phyloP scores from a whole-genome alignment of 2,329 filamentous ascomycete genomes.

The Aspergillus fructus region DNA sequence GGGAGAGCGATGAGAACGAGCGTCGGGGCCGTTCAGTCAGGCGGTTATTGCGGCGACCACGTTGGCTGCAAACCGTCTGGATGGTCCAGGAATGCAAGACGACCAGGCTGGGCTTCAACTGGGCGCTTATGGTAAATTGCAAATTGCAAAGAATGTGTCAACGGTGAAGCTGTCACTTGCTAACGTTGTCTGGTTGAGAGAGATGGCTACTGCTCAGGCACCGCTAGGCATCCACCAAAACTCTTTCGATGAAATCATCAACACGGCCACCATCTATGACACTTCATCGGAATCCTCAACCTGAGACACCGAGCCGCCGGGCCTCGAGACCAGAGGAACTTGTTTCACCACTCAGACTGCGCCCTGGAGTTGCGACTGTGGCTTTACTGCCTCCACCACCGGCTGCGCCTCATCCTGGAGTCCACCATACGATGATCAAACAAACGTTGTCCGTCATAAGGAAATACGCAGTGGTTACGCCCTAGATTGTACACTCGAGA shows the following conservation, averaged over 20 bases:
- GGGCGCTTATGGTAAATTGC: conserved; percentile 1
- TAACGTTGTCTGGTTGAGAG: too few relatives aligned
- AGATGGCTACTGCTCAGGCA: conserved; percentile 4
- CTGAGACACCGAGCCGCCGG: conserved; percentile 3
- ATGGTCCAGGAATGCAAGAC: neutral
- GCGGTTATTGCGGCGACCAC: conserved; percentile 5
- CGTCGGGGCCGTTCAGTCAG: conserved; percentile 7
- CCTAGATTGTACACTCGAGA: too few relatives aligned
- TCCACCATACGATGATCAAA: neutral
- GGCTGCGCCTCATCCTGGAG: conserved; percentile 5
- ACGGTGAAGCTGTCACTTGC: too few relatives aligned
- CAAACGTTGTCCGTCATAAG: neutral
- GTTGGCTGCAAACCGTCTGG: neutral
- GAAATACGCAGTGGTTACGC: neutral
- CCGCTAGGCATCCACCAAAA: conserved; percentile 20
- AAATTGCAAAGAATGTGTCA: neutral
- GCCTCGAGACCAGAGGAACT: neutral
- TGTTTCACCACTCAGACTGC: neutral
- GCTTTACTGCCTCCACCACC: conserved; percentile 19
- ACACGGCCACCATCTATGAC: neutral
- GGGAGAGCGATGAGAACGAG: conserved; percentile 1
- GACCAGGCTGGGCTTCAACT: neutral
- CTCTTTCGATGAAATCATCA: conserved; percentile 8
- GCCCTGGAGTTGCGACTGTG: conserved; percentile 1
- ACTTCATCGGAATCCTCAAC: neutral